Base-by-base conservation (phyloP, 805 yeast species). In the Starmerella stellata region DNA sequence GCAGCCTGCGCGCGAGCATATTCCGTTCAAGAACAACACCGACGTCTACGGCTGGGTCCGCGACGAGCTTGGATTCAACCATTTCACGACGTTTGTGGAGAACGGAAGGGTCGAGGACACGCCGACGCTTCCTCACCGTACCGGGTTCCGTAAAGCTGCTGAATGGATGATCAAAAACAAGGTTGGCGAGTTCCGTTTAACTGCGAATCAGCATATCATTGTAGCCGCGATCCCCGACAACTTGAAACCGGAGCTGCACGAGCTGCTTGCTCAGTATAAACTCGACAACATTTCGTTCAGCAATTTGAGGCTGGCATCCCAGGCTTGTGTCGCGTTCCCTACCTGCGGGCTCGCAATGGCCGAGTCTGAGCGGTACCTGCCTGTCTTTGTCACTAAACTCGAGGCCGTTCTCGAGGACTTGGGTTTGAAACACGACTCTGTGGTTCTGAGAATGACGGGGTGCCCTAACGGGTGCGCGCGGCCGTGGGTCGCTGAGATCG, bases 291-390 rank as follows among this genome's bases (percentile, higher is more conserved):
- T 83, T 37, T 69, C 74, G 47, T 78, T 75, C 60, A 75, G 92
- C 40, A 92, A 78, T 3, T 66, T 87, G 53, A 74, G 96, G 59
- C 68, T 82, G 42, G 77, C 93, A 8, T 81, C 95, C 5, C 83
- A 93, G 20, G 93, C 96, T 0, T 87, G 96, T 71, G 96, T 87
- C 42, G 95, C 95, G 2, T 75, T 87, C 71, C 96, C 96, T 49
- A 87, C 96, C 1, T 87, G 96, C 72, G 96, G 96, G 50, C 70
- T 87, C 54, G 96, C 96, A 16, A 83, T 87, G 95, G 96, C 96
- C 25, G 96, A 87, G 63, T 78, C 93, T 39, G 96, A 87, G 65
- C 75, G 96, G 56, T 77, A 75, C 57, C 66, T 87, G 52, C 96
- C 96, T 7, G 75, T 68, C 36, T 68, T 87, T 51, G 71, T 87